Evolutionary conservation across 2,329 filamentous ascomycete genomes (phyloP).

Genomic region (Venturia carpophila): DNA sequence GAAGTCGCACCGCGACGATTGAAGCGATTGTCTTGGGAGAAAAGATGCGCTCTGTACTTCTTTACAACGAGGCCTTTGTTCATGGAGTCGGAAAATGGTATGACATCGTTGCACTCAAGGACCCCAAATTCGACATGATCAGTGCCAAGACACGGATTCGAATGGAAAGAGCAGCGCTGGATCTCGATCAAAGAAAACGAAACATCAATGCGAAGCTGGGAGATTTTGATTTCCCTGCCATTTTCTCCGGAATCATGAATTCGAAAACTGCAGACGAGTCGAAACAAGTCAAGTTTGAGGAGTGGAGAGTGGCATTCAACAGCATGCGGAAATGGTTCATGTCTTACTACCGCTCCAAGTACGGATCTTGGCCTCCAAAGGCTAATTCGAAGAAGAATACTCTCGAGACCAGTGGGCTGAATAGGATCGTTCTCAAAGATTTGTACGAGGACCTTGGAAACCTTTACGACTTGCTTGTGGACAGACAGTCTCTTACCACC

Average conservation of each 20-base stretch:
- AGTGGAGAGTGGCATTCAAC: slow-evolving; percentile 69
- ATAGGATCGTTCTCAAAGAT: slow-evolving; percentile 70
- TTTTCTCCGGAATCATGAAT: slow-evolving; percentile 82
- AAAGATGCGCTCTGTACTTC: slow-evolving; percentile 67
- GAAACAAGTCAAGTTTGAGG: slow-evolving; percentile 71
- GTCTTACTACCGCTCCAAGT: slow-evolving; percentile 58
- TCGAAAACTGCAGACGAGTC: slow-evolving; percentile 72
- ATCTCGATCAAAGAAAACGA: slow-evolving; percentile 64
- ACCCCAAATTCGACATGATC: slow-evolving; percentile 62
- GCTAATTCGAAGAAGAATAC: slow-evolving; percentile 86
- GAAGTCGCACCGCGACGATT: slow-evolving; percentile 79
- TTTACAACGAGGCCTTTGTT: slow-evolving; percentile 88
- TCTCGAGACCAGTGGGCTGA: slow-evolving; percentile 77
- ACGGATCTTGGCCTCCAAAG: slow-evolving; percentile 82
- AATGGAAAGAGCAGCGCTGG: slow-evolving; percentile 74
- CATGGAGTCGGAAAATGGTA: slow-evolving; percentile 83
- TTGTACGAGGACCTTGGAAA: slow-evolving; percentile 80
- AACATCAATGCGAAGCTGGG: slow-evolving; percentile 66
- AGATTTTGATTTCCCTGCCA: slow-evolving; percentile 81
- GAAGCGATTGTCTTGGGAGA: slow-evolving; percentile 87
- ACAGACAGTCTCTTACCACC: slow-evolving; percentile 69
- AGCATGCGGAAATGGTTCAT: slow-evolving; percentile 68
- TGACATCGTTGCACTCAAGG: slow-evolving; percentile 60
- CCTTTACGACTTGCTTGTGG: slow-evolving; percentile 81
- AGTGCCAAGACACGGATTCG: slow-evolving; percentile 64